Evolutionary conservation across 768 basidiomycete species (phyloP).

Genomic region (Nidula microcarpa): DNA sequence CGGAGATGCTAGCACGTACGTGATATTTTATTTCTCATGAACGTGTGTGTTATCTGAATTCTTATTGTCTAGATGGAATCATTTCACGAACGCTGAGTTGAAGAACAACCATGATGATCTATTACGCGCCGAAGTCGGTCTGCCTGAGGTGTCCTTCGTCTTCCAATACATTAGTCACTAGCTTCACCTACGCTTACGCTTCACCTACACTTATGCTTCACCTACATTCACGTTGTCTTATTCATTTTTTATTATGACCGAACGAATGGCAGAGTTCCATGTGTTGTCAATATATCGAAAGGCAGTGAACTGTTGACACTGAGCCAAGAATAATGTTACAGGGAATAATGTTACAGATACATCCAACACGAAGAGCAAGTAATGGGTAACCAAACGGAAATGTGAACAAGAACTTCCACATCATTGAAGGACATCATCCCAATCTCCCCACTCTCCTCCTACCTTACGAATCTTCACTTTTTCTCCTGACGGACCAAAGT

Average conservation of each 20-base stretch:
- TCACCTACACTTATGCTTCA: conserved; percentile 1
- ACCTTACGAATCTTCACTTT: conserved; percentile 70
- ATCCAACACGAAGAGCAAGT: no score
- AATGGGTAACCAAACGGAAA: not conserved
- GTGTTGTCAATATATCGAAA: no score
- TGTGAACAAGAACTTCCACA: conserved; percentile 4
- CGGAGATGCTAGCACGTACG: conserved; percentile 96
- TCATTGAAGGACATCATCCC: conserved; percentile 57
- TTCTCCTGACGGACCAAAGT: conserved; percentile 77
- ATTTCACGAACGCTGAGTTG: conserved; percentile 87
- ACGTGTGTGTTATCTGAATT: not conserved
- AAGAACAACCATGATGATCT: conserved; percentile 94
- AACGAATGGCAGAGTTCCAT: not conserved
- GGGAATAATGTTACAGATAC: no score
- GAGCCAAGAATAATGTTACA: no score
- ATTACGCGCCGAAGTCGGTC: conserved; percentile 82
- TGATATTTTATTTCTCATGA: conserved; percentile 12
- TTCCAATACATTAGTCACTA: conserved; percentile 96
- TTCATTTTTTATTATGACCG: not conserved
- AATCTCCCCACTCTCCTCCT: conserved; percentile 71
- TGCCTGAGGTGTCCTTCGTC: conserved; percentile 86
- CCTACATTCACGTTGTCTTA: not conserved
- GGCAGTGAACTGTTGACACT: no score
- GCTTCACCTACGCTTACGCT: not conserved
- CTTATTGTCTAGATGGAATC: conserved; percentile 78